Percentiles rank a stretch among this genome's conserved stretches.
These are phyloP conservation scores for Citrullus colocynthis DNA, from an alignment of 306 rosid species.

Conservation along the genomic window DNA sequence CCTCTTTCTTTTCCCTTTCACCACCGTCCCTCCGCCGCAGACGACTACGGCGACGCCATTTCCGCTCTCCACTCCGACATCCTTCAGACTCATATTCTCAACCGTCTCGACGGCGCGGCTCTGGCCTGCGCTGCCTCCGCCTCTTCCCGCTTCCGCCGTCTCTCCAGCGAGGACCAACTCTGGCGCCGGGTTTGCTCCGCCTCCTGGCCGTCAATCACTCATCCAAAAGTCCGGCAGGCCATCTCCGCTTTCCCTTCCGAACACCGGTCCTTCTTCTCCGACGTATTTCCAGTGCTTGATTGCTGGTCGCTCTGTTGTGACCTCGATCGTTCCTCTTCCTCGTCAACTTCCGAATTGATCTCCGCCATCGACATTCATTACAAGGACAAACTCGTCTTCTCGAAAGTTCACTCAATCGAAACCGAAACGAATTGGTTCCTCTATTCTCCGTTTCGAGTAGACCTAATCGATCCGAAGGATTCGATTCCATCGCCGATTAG, in stretches of 20 bases:
- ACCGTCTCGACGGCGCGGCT: conserved; percentile 57
- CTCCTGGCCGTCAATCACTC: conserved; percentile 57
- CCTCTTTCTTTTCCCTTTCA: neutral
- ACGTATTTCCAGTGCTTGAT: conserved; percentile 45
- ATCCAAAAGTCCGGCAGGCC: conserved; percentile 15
- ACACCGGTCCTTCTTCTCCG: conserved; percentile 63
- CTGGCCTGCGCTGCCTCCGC: conserved; percentile 43
- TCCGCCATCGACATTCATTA: conserved; percentile 68
- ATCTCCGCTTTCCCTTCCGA: conserved; percentile 42
- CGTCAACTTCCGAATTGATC: conserved; percentile 19
- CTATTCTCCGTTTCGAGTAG: conserved; percentile 49
- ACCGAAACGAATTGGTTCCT: conserved; percentile 47
- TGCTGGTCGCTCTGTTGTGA: neutral
- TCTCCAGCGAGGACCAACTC: conserved; percentile 43
- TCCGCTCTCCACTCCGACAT: conserved; percentile 45
- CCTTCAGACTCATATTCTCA: conserved; percentile 54
- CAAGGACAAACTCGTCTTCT: conserved; percentile 33
- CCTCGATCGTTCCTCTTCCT: neutral
- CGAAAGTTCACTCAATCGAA: conserved; percentile 28
- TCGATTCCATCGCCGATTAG: conserved; percentile 26
- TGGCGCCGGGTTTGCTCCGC: conserved; percentile 44
- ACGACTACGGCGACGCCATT: conserved; percentile 13
- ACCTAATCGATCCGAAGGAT: conserved; percentile 45
- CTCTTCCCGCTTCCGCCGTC: conserved; percentile 32
- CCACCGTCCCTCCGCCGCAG: neutral